Evolutionary conservation across 495 filamentous ascomycete species (phyloP).

Genomic region (Trichocladium uniseriatum): DNA sequence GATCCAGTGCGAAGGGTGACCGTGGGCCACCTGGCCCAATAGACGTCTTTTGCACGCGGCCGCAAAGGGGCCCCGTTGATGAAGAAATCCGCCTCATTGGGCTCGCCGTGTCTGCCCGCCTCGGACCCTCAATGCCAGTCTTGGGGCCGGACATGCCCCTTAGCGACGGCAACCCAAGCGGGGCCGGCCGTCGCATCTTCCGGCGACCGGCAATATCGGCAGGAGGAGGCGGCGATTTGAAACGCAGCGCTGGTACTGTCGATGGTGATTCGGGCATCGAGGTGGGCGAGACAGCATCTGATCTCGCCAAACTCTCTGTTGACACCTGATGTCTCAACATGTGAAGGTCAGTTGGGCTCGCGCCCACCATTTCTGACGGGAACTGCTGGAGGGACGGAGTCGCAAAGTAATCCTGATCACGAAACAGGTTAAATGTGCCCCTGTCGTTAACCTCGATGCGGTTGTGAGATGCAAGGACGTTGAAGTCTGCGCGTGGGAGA

Average conservation of each 20-base stretch:
- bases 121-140: slow-evolving; percentile 30
- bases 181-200: slow-evolving; percentile 37
- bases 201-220: slow-evolving; percentile 40
- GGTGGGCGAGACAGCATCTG: slow-evolving; percentile 20
- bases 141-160: slow-evolving; percentile 31
- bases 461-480: slow-evolving; percentile 4
- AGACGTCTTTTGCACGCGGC: slow-evolving; percentile 35
- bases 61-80: slow-evolving; percentile 27
- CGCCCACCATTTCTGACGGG: slow-evolving; percentile 17
- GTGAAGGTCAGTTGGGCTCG: slow-evolving; percentile 7
- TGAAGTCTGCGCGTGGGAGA: slow-evolving; percentile 1
- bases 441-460: slow-evolving; percentile 7
- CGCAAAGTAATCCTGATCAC: slow-evolving; percentile 19
- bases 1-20: slow-evolving; percentile 36
- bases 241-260: slow-evolving; percentile 17
- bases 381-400: slow-evolving; percentile 14
- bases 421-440: slow-evolving; percentile 9
- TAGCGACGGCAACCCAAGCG: slow-evolving; percentile 28
- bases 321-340: slow-evolving; percentile 9
- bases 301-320: slow-evolving; percentile 13
- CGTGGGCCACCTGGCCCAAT: slow-evolving; percentile 28
- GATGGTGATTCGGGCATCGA: slow-evolving; percentile 24
- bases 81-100: slow-evolving; percentile 42
- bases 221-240: slow-evolving; percentile 39
- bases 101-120: slow-evolving; percentile 30